Base-by-base conservation (phyloP, 2,329 filamentous ascomycete genomes). In the Pestalotiopsis sp. region DNA sequence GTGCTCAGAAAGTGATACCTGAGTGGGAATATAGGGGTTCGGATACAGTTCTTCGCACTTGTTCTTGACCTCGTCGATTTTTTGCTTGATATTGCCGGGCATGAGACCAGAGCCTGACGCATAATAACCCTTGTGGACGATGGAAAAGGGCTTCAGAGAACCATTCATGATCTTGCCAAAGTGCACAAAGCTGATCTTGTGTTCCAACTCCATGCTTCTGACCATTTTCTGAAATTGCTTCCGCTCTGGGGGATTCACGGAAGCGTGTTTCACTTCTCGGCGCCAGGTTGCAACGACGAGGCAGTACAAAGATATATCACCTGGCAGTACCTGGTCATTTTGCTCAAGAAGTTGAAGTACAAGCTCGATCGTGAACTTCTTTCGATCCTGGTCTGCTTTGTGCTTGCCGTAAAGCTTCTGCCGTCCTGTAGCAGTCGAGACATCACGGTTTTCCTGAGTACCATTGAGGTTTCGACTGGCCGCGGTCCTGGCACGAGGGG, bases 281-380 rank as follows among this genome's bases (percentile, higher is more conserved):
- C 78, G 74, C 82, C 86, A 89, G 7, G 83, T 75, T 11, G 79
- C 79, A 14, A 81, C 78, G 3, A 87, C 73, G 1, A 83, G 83
- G 68, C 84, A 82, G 78, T 85, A 87, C 4, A 89, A 75, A 3
- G 84, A 79, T 56, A 82, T 80, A 27, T 85, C 85, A 17, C 85
- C 84, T 1, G 87, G 85, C 59, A 89, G 85, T 1, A 85, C 83
- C 0, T 86, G 86, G 1, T 75, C 74, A 59, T 80, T 83, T 31
- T 76, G 74, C 56, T 79, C 75, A 13, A 86, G 75, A 11, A 86
- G 76, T 68, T 58, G 39, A 23, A 39, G 56, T n/a, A 70, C 39
- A 20, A 70, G 23, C 25, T 61, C 64, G 4, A 49, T 36, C 4
- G 45, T 64, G 14, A 64, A 64, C 3, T 68, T 60, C 52, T 66